Evolutionary conservation across 2,329 filamentous ascomycete genomes (phyloP).

Genomic region (Aspergillus sp.): DNA sequence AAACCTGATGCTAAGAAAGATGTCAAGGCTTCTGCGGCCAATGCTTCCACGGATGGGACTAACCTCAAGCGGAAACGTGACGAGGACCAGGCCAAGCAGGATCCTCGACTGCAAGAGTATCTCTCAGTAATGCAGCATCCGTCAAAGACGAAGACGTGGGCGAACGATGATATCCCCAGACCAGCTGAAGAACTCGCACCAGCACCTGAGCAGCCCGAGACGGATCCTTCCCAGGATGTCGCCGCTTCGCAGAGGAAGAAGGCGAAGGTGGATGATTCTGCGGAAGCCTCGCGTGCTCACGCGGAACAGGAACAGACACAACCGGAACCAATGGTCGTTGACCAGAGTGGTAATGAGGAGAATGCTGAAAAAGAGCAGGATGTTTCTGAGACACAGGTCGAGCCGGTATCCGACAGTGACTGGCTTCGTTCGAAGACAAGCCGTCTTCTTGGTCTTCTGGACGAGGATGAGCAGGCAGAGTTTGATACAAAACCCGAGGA

Average conservation of each 20-base stretch:
- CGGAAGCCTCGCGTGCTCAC: conserved; percentile 40
- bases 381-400: conserved; percentile 22
- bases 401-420: conserved; percentile 63
- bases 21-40: conserved; percentile 12
- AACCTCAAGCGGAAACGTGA: conserved; percentile 37
- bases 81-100: conserved; percentile 55
- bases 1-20: conserved; percentile 21
- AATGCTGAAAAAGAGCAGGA: conserved; percentile 12
- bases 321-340: conserved; percentile 19
- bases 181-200: conserved; percentile 11
- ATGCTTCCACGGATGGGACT: conserved; percentile 16
- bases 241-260: conserved; percentile 37
- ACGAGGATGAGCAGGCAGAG: conserved; percentile 51
- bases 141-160: conserved; percentile 59
- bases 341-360: conserved; percentile 15
- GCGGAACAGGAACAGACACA: conserved; percentile 2
- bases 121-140: conserved; percentile 70
- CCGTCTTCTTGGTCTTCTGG: conserved; percentile 73
- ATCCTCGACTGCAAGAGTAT: conserved; percentile 81
- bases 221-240: conserved; percentile 26
- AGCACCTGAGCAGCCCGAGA: conserved; percentile 5
- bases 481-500: conserved; percentile 31
- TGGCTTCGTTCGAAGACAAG: conserved; percentile 89
- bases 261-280: conserved; percentile 53
- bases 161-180: conserved; percentile 45